Conservation (phyloP, 1,284 basidiomycete genomes). For the Wolfiporia cocos region DNA sequence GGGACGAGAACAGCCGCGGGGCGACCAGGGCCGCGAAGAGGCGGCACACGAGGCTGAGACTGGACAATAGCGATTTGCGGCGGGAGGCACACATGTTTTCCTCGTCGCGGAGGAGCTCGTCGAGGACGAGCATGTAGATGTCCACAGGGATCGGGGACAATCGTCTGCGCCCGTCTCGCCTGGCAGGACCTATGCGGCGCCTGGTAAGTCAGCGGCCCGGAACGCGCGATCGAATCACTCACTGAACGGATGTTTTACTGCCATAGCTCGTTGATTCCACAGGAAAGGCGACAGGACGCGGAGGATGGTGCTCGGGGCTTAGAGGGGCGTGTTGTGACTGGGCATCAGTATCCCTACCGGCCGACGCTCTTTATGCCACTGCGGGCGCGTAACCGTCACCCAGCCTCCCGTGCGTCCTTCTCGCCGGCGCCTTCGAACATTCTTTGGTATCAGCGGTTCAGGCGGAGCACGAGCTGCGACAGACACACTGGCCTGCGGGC, state of each 20-base stretch:
- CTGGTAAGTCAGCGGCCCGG: not conserved
- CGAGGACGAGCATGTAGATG: constrained; percentile 11
- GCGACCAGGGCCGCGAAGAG: constrained; percentile 30
- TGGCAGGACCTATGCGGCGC: constrained; percentile 4
- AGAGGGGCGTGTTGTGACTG: too few relatives aligned
- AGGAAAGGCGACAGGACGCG: too few relatives aligned
- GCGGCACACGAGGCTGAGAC: constrained; percentile 35
- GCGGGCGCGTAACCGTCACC: constrained; percentile 5
- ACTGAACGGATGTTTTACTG: constrained; percentile 3
- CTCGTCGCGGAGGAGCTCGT: constrained; percentile 5
- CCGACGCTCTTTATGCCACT: constrained; percentile 1
- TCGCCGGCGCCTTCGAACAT: constrained; percentile 1
- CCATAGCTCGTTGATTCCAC: constrained; percentile 1
- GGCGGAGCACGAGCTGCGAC: not conserved
- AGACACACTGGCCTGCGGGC: constrained; percentile 1
- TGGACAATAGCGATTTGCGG: constrained; percentile 18
- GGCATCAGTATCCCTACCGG: too few relatives aligned
- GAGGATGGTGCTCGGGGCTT: too few relatives aligned
- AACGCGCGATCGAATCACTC: not conserved
- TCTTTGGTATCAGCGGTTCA: constrained; percentile 1
- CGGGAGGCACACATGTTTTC: constrained; percentile 4
- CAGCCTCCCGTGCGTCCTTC: constrained; percentile 2
- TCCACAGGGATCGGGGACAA: constrained; percentile 8
- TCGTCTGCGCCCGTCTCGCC: constrained; percentile 3
- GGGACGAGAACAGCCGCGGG: constrained; percentile 9